Evolutionary conservation across 2,329 filamentous ascomycete species (phyloP).

Genomic region (Cryphonectria parasitica): DNA sequence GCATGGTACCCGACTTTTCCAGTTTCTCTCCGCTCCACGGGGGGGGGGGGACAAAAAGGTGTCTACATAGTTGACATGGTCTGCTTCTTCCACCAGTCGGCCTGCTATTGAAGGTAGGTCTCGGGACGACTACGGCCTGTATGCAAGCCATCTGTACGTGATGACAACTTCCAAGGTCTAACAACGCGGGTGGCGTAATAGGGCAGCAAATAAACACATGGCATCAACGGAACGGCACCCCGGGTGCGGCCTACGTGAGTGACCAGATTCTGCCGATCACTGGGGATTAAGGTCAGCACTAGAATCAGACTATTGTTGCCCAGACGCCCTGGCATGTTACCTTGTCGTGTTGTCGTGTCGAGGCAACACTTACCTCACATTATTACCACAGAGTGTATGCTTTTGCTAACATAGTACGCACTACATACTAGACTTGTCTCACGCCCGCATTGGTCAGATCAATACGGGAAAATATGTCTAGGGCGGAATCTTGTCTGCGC

Average conservation of each 20-base stretch:
- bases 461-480: not conserved
- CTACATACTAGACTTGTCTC: not conserved
- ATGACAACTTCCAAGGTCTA: conserved; percentile 4
- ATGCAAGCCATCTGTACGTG: conserved; percentile 3
- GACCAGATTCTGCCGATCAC: not conserved
- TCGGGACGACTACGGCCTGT: conserved; percentile 6
- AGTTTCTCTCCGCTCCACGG: not conserved
- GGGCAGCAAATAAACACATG: conserved; percentile 3
- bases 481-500: not conserved
- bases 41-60: too few species aligned
- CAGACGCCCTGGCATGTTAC: conserved; percentile 6
- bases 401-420: not conserved
- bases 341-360: not conserved
- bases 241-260: not conserved
- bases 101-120: not conserved
- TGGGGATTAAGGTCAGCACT: conserved; percentile 5
- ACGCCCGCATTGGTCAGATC: not conserved
- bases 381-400: not conserved
- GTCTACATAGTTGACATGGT: too few species aligned
- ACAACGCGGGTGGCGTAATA: conserved; percentile 1
- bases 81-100: not conserved
- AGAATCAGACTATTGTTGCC: conserved; percentile 11
- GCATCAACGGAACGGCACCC: not conserved
- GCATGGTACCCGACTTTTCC: not conserved
- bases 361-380: not conserved